Base-by-base conservation (phyloP, 2,329 filamentous ascomycete genomes). In the Neonectria coccinea region DNA sequence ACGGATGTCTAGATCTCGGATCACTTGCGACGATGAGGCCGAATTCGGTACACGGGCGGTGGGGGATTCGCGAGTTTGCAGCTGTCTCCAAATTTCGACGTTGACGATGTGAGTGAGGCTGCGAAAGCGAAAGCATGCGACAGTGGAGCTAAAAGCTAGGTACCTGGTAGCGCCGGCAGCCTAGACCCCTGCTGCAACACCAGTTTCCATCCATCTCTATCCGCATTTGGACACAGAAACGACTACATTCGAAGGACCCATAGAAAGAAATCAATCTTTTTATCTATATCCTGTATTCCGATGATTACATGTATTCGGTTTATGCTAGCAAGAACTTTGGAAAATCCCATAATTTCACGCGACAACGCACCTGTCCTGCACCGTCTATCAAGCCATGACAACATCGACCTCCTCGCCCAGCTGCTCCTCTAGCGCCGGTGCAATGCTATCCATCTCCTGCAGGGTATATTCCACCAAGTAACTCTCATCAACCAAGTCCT, bases 401-500 rank as follows among this genome's bases (percentile, higher is more conserved):
- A 80, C 75, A 73, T 84, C 82, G 41, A 66, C 67, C 61, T 79
- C 80, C 67, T 75, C 83, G 65, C 76, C 83, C 47, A 72, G 75
- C 10, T 75, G 71, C 8, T 75, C 75, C 36, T 77, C 78, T 58
- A 81, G 65, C 48, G 79, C 73, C 8, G 86, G 85, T 44, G 83
- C 84, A 66, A 91, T 85, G 77, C 85, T 91, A 75, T 97, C 94
- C 94, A 98, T 98, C 82, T 97, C 92, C 74, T 90, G 87, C 67
- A 98, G 83, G 67, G 95, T 97, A 85, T 97, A 98, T 79, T 97
- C 93, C 44, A 98, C 88, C 73, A 99, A 80, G 80, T 94, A 98
- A 76, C 94, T 97, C 82, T 98, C 96, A 76, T 98, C 95, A 44
- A 94, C 89, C 72, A 97, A 82, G 75, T 97, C 95, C 77, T 97